These are phyloP conservation scores for Fennellomyces sp. DNA, from an alignment of 371 early-diverging fungal species.

Conservation along the genomic window DNA sequence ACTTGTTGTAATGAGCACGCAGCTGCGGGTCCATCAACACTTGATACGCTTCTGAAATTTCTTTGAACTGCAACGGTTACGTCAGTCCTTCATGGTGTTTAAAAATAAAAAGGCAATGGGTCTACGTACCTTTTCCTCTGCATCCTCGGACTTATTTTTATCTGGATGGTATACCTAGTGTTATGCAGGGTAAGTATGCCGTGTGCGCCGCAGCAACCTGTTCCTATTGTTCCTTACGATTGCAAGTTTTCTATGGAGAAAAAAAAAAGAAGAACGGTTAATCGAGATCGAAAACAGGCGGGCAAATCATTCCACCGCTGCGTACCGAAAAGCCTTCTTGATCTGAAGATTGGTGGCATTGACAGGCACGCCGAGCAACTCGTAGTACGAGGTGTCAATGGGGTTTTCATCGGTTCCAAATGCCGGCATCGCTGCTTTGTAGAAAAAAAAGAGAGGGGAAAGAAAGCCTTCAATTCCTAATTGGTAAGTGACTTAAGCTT, in stretches of 20 bases:
- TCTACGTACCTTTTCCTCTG: slow-evolving; percentile 81
- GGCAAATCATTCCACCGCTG: too few species aligned
- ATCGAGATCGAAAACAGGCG: slow-evolving; percentile 48
- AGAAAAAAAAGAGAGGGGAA: neutral
- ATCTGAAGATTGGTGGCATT: slow-evolving; percentile 86
- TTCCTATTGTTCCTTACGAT: slow-evolving; percentile 47
- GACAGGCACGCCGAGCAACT: slow-evolving; percentile 79
- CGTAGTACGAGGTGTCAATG: slow-evolving; percentile 82
- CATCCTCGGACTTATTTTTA: slow-evolving; percentile 87
- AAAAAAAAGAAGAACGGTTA: slow-evolving; percentile 30
- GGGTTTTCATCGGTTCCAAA: slow-evolving; percentile 75
- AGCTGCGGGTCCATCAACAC: slow-evolving; percentile 89
- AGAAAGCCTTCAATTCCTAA: neutral
- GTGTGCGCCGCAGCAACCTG: too few species aligned
- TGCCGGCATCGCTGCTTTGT: slow-evolving; percentile 30
- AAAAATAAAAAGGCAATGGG: neutral
- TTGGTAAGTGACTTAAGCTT: neutral
- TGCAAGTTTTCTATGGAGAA: slow-evolving; percentile 40
- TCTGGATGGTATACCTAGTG: slow-evolving; percentile 96
- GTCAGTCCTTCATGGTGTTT: neutral
- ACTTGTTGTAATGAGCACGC: slow-evolving; percentile 88
- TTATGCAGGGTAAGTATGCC: too few species aligned
- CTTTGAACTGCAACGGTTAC: slow-evolving; percentile 83
- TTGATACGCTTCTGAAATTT: slow-evolving; percentile 95
- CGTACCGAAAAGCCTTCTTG: slow-evolving; percentile 91